Evolutionary conservation across 2,329 filamentous ascomycete species (phyloP).

Genomic region (Ceratocystis albifundus): DNA sequence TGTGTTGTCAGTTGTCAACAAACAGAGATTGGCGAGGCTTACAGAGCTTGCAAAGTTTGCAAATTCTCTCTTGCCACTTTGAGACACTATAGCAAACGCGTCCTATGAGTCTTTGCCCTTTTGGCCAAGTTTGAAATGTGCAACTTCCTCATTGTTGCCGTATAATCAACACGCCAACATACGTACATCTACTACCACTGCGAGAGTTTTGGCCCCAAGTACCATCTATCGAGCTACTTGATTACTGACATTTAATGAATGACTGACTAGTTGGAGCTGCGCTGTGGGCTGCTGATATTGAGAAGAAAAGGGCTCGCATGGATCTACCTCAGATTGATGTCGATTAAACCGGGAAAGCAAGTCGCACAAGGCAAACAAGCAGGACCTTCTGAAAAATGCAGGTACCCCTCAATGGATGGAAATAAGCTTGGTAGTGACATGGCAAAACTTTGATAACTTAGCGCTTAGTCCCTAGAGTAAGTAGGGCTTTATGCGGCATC

Average conservation of each 20-base stretch:
- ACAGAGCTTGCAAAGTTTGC: too few relatives aligned
- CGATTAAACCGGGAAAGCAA: not conserved
- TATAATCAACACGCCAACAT: constrained; percentile 20
- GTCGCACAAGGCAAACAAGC: not conserved
- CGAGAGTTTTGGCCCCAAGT: not conserved
- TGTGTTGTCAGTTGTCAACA: constrained; percentile 21
- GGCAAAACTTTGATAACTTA: not conserved
- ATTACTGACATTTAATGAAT: not conserved
- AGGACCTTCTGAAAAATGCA: not conserved
- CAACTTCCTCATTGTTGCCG: not conserved
- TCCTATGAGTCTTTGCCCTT: not conserved
- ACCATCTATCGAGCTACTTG: not conserved
- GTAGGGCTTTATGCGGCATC: not conserved
- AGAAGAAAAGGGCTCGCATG: constrained; percentile 44
- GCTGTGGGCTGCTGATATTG: constrained; percentile 85
- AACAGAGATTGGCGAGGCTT: constrained; percentile 24
- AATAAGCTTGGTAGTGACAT: not conserved
- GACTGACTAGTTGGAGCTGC: constrained; percentile 63
- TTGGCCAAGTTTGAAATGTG: not conserved
- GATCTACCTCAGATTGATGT: constrained; percentile 4
- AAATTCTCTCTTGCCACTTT: not conserved
- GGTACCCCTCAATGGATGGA: not conserved
- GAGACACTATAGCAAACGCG: not conserved
- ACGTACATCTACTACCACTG: not conserved
- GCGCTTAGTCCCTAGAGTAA: not conserved